phyloP scores from a whole-genome alignment of 2,329 filamentous ascomycete genomes.

The Scedosporium aurantiacum region DNA sequence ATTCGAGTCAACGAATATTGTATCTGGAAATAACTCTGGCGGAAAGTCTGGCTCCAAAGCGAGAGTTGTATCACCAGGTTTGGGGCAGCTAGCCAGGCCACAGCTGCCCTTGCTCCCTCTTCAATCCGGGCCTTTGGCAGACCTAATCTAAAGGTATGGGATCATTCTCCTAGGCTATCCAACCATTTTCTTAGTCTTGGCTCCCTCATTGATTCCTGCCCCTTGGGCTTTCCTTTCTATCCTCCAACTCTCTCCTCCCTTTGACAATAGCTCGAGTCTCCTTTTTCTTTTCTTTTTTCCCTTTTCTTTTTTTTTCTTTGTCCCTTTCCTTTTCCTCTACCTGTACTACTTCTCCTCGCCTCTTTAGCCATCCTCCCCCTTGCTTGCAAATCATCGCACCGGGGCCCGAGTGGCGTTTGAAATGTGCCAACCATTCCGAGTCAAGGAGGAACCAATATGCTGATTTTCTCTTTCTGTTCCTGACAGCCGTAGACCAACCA shows the following conservation, averaged over 20 bases:
- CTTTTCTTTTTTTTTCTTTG: background rate
- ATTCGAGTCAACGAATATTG: background rate
- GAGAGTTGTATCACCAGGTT: background rate
- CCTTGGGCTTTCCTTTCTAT: background rate
- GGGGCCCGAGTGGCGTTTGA: background rate
- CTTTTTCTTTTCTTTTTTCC: background rate
- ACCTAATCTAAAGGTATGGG: slow-evolving; percentile 7
- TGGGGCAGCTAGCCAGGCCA: slow-evolving; percentile 1
- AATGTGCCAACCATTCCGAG: slow-evolving; percentile 2
- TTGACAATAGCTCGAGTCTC: background rate
- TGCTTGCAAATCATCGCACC: slow-evolving; percentile 1
- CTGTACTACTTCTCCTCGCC: background rate
- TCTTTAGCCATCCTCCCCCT: background rate
- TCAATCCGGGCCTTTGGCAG: background rate
- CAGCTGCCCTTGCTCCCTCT: slow-evolving; percentile 4
- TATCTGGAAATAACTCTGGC: background rate
- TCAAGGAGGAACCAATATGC: slow-evolving; percentile 16
- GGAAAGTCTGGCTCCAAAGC: background rate
- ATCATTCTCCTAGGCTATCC: background rate
- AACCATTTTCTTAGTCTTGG: background rate
- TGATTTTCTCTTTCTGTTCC: slow-evolving; percentile 9
- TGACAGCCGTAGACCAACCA: slow-evolving; percentile 19
- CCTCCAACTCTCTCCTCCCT: background rate
- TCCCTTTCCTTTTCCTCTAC: background rate
- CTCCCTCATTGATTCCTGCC: background rate